Evolutionary conservation across 805 yeast genomes (phyloP), one percentile per base, ranked within the genome.

Genomic region (Komagataella ulmi): DNA sequence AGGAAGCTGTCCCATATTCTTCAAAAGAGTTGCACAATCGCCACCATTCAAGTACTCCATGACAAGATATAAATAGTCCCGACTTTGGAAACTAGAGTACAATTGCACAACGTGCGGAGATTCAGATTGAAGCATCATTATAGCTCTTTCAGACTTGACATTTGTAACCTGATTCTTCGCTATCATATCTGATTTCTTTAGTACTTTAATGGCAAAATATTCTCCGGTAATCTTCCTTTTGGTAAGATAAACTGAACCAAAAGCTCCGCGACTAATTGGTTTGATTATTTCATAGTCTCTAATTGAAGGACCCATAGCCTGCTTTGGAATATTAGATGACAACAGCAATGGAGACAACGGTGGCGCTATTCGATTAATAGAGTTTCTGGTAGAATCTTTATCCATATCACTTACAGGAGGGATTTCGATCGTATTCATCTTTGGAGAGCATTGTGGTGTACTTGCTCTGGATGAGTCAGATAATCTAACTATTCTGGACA

Each of bases 11-110:
- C 96, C 97, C 64, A 91, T 74, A 66, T 81, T 78, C 60, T 87
- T 86, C 24, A 93, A 69, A 50, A 95, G 69, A 0, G 96, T 83
- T 0, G 97, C 93, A 60, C 91, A 79, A 64, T 93, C 99, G 40
- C 99, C 99, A 46, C 99, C 99, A 57, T 85, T 88, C 45, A 93
- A 70, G 61, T 88, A 93, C 64, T 93, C 99, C 98, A 95, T 91
- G 2, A 93, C 99, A 57, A 93, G 71, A 61, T 87, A 93, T 17
- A 93, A 70, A 62, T 84, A 89, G 54, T 88, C 95, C 49, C 79
- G 78, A 54, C 88, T 87, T 67, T 93, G 99, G 65, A 93, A 93
- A 40, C 95, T 84, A 50, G 85, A 86, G 60, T 81, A 86, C 30
- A 93, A 71, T 61, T 84, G 89, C 1, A 96, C 98, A 54, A 93